phyloP scores from a whole-genome alignment of 345 rosid genomes.

The Crucihimalaya himalaica region DNA sequence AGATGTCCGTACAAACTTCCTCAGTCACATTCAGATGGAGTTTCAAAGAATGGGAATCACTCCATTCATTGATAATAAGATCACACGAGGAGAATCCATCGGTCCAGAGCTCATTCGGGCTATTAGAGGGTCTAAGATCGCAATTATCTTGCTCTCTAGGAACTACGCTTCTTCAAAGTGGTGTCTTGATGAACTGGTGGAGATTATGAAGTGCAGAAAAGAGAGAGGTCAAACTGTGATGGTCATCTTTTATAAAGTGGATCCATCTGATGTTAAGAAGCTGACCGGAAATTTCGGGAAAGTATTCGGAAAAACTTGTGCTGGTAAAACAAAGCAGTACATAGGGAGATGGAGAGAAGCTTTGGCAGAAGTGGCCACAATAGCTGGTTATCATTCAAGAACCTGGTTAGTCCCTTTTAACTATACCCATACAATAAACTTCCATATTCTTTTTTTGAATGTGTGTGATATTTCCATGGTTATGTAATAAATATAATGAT shows the following conservation, averaged over 20 bases:
- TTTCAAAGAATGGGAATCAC: slow-evolving; percentile 20
- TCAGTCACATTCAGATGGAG: slow-evolving; percentile 23
- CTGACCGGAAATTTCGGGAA: not conserved
- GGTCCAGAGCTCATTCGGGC: too few species aligned
- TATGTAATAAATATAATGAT: too few species aligned
- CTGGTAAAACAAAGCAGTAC: not conserved
- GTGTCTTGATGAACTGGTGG: slow-evolving; percentile 23
- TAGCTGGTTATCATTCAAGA: too few species aligned
- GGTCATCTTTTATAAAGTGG: not conserved
- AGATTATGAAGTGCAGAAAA: slow-evolving; percentile 16
- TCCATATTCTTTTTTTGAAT: too few species aligned
- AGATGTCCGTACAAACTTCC: slow-evolving; percentile 2
- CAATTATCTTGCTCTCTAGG: not conserved
- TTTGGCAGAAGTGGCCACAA: too few species aligned
- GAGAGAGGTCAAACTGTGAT: slow-evolving; percentile 16
- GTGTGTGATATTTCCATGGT: too few species aligned
- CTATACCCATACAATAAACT: too few species aligned
- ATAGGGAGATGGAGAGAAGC: too few species aligned
- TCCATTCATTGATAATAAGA: not conserved
- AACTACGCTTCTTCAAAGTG: slow-evolving; percentile 22
- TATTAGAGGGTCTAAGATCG: not conserved
- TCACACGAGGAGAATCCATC: too few species aligned
- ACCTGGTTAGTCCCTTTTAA: too few species aligned
- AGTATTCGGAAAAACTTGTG: slow-evolving; percentile 3
- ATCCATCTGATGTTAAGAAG: slow-evolving; percentile 14